Base-by-base conservation (phyloP, 1,139 yeast species). In the Suhomyces maxii region DNA sequence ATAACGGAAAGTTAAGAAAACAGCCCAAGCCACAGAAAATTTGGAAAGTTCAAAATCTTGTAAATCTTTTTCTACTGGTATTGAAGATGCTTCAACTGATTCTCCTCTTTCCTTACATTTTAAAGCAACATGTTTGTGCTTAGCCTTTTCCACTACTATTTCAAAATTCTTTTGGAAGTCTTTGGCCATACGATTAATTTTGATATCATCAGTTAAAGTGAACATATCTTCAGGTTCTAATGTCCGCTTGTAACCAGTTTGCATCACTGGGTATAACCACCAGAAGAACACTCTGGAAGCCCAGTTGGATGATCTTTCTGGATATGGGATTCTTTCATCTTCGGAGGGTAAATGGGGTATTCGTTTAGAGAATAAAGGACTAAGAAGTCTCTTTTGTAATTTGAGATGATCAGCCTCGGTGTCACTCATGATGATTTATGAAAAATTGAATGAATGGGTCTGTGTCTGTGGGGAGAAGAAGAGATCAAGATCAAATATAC, bases 221-320 rank as follows among this genome's bases (percentile, higher is more conserved):
- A 65, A 78, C 51, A 79, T 61, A 58, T 79, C 83, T 26, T 69
- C 68, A 1, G 77, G 73, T 39, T 67, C 68, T 45, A 79, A 61
- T 3, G 82, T 79, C 50, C 84, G 64, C 55, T 69, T 73, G 56
- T 79, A 79, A 0, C 84, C 84, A n/a, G 69, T 64, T 23, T 55
- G 57, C 71, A 79, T 62, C 18, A 79, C 57, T 1, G 83, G 83
- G 36, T 56, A 50, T 43, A 79, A 53, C 80, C 83, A 77, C 76
- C 79, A 71, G 61, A 79, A 79, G 55, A 77, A 76, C 1, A 69
- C 39, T 48, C 62, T 57, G n/a, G 73, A 69, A 7, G 77, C 5
- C n/a, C 66, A 38, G 51, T 73, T 74, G n/a, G 73, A 60, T 2
- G 57, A 46, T 7, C 44, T 45, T 36, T 59, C 62, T 0, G 81